A percentile compares a stretch with the other conserved stretches of the same genome.
These are phyloP conservation scores for Amborella trichopoda DNA, from an alignment of 164 flowering plant species.

Conservation along the genomic window DNA sequence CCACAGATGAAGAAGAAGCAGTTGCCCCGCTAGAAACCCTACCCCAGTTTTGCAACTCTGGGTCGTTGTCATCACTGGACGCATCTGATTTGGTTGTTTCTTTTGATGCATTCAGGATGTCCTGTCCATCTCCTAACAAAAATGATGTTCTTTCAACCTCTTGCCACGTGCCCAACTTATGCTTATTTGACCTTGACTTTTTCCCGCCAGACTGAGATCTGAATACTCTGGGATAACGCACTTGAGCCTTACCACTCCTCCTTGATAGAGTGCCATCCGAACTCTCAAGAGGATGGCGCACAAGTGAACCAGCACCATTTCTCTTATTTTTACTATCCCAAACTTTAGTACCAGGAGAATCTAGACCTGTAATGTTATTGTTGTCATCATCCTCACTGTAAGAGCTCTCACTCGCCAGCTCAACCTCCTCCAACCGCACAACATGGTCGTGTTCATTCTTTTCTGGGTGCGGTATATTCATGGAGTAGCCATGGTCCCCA, in stretches of 20 bases:
- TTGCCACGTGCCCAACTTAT: constrained; percentile 53
- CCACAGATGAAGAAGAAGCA: constrained; percentile 63
- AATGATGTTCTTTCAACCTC: constrained; percentile 89
- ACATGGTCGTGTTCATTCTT: constrained; percentile 23
- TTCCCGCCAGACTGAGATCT: constrained; percentile 42
- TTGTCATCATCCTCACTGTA: constrained; percentile 71
- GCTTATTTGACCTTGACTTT: constrained; percentile 45
- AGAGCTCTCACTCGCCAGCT: constrained; percentile 47
- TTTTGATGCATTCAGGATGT: constrained; percentile 41
- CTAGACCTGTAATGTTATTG: constrained; percentile 62
- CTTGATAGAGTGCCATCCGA: constrained; percentile 29
- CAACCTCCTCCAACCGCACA: constrained; percentile 27
- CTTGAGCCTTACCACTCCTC: constrained; percentile 34
- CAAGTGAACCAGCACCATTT: constrained; percentile 36
- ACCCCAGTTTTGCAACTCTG: constrained; percentile 48
- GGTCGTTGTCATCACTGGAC: constrained; percentile 76
- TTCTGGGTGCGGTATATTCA: constrained; percentile 18
- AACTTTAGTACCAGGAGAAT: constrained; percentile 83
- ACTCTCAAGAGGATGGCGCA: constrained; percentile 93
- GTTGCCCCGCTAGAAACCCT: constrained; percentile 58
- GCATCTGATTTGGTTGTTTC: constrained; percentile 34
- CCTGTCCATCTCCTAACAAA: constrained; percentile 72
- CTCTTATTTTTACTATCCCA: constrained; percentile 88
- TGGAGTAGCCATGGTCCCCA: constrained; percentile 8
- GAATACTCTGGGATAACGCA: constrained; percentile 23